phyloP scores from a whole-genome alignment of 2,329 filamentous ascomycete species.

The Ceratocystis papillata region DNA sequence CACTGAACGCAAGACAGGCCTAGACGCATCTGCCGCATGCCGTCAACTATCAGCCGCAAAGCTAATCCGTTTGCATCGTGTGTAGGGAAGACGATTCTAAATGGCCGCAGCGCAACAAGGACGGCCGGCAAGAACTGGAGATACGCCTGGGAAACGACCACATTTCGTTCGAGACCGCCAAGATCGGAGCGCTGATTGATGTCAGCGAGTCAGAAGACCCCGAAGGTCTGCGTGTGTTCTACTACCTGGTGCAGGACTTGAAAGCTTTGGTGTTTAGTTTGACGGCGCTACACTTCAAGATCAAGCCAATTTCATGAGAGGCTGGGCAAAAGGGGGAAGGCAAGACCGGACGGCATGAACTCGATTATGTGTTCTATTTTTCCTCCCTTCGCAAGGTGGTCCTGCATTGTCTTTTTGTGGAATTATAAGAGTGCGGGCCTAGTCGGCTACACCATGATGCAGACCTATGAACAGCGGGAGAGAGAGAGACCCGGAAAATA shows the following conservation, averaged over 20 bases:
- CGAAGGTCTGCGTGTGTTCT: slow-evolving; percentile 92
- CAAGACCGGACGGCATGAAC: not conserved
- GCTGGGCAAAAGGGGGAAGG: not conserved
- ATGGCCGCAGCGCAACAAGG: slow-evolving; percentile 99
- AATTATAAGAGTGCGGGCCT: too few relatives aligned
- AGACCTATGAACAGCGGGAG: too few relatives aligned
- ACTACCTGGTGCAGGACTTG: slow-evolving; percentile 94
- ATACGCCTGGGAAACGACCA: slow-evolving; percentile 89
- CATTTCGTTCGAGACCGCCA: slow-evolving; percentile 98
- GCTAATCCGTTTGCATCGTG: not conserved
- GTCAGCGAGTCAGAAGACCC: slow-evolving; percentile 94
- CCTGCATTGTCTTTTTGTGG: too few relatives aligned
- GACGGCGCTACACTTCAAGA: slow-evolving; percentile 96
- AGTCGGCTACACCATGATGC: too few relatives aligned
- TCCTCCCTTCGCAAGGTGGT: too few relatives aligned
- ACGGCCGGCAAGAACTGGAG: slow-evolving; percentile 91
- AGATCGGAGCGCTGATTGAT: slow-evolving; percentile 93
- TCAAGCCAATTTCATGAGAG: slow-evolving; percentile 55
- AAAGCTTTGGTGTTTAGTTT: slow-evolving; percentile 95
- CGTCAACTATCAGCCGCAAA: not conserved
- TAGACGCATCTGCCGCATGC: not conserved
- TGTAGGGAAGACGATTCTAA: slow-evolving; percentile 89
- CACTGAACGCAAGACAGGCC: too few relatives aligned
- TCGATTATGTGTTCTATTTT: too few relatives aligned
- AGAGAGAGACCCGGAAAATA: too few relatives aligned